Base-by-base conservation (phyloP, 441 rosid species). In the Breynia disticha region DNA sequence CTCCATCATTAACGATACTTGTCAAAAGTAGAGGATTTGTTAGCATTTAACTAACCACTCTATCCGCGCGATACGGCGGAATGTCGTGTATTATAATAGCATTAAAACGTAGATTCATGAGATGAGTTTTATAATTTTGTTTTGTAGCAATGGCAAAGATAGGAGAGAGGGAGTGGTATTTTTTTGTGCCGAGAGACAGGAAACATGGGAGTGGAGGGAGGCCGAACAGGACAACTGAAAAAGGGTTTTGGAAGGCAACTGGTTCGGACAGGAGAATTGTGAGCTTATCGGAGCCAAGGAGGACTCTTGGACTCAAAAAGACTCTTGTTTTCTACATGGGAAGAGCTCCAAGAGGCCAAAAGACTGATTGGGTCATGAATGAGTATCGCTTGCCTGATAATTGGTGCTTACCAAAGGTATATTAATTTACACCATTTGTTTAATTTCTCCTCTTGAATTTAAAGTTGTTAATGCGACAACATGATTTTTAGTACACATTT, bases 311-410 rank as follows among this genome's bases (percentile, higher is more conserved):
- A 18, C 68, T 88, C 12, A 81, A 78, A 71, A 91, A 91, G 64
- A 91, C 97, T 17, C 95, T 91, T 43, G 98, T 91, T 68, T 91
- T 91, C 80, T 91, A 91, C 28, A 48, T 57, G 67, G 98, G 98
- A 20, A 82, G 91, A 71, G 98, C 97, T 0, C 98, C 97, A 0
- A 75, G 76, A 46, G 98, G 98, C 20, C 48, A 18, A 69, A 91
- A 79, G 67, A 88, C 98, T 38, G 97, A 91, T 60, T 91, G 98
- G 98, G 78, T 91, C 49, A 91, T 91, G 98, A 91, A 86, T 53
- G 98, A 93, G 73, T 93, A 77, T 56, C 56, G 56, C 19, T 20
- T 52, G 15, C 56, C 56, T 12, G 21, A 52, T 12, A n/a, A 44
- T 2, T 37, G 14, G 7, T 0, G 20, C 8, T 16, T 52, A 17